Evolutionary conservation across 2,329 filamentous ascomycete species (phyloP), one percentile per base, ranked within the genome.

Genomic region (Scedosporium minutisporum): DNA sequence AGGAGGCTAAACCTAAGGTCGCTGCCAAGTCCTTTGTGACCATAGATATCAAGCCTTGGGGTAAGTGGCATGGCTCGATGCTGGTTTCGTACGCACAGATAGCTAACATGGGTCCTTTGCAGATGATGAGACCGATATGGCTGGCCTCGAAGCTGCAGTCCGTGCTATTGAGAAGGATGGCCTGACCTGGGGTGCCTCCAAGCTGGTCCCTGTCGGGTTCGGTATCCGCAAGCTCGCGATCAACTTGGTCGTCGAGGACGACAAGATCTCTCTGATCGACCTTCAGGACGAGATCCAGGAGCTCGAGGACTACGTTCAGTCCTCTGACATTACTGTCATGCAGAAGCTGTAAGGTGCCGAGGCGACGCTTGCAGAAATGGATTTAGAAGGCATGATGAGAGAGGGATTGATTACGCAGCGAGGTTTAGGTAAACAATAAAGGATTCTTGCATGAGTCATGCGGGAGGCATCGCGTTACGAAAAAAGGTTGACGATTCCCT

Each of bases 191-290:
- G 93, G 93, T 87, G 87, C 83, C 67, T 93, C 90, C 77, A 90
- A 95, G 84, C 82, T 96, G 68, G 88, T 96, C 61, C 77, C 93
- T 68, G 88, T 99, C 71, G 93, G 93, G 73, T 99, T 91, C 84
- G 95, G 95, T 84, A 96, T 99, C 84, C 95, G 90, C 85, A 97
- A 97, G 87, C 87, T 99, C 67, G 93, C 97, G 86, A 96, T 99
- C 83, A 97, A 91, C 88, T 80, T 97, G 70, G 92, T 97, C 71
- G 82, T 97, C 68, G 95, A 97, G 84, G 95, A 99, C 51, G 65
- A 65, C 38, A 65, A 66, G 57, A 61, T 99, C 74, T 93, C 90
- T 69, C 77, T 90, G 67, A 85, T 88, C 70, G 93, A 97, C 66
- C 87, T 99, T 69, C 86, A 96, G 84, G 87, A 91, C 75, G 73